Evolutionary conservation across 352 stramenopile species (phyloP), one percentile per base, ranked within the genome.

Genomic region (Proteromonas lacertae): DNA sequence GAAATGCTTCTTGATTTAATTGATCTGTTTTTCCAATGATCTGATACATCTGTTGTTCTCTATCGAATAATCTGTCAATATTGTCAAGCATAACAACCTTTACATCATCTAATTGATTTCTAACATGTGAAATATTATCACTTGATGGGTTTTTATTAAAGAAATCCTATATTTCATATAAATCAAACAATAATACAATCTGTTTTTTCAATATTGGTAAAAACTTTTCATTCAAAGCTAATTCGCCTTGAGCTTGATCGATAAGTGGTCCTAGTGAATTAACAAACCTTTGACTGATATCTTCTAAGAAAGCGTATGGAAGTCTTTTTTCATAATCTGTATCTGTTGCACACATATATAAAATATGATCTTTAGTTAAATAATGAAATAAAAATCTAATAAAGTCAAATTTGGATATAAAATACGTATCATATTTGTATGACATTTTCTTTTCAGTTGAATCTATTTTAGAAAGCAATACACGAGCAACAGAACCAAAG

Each of bases 31-130:
- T 78, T 46, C 87, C 73, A 4, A 87, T 69, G 14, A 89, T 46
- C 21, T 81, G 48, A 57, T 99, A 86, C 52, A 99, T 92, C 47
- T 93, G 93, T 51, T 99, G 82, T 13, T 86, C 88, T 25, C 86
- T 53, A 36, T 96, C 77, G 40, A 97, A 55, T 22, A 99, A 72
- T 50, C 91, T 91, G 40, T 96, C 83, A 47, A 99, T 94, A 52
- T 96, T 97, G 48, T 94, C 68, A 23, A 97, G 69, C 77, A 96
- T 94, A 36, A 89, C 70, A 47, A 84, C 72, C 48, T 93, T 94
- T 1, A 96, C 79, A 32, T 91, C 72, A 46, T 93, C 78, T 38
- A 97, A 75, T 59, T 94, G 76, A 45, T 69, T 65, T 52, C 90
- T 69, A 21, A 94, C 76, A 2, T 56, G 47, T 19, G 63, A 69